phyloP scores from a whole-genome alignment of 164 flowering plant species.

The Vitis riparia region DNA sequence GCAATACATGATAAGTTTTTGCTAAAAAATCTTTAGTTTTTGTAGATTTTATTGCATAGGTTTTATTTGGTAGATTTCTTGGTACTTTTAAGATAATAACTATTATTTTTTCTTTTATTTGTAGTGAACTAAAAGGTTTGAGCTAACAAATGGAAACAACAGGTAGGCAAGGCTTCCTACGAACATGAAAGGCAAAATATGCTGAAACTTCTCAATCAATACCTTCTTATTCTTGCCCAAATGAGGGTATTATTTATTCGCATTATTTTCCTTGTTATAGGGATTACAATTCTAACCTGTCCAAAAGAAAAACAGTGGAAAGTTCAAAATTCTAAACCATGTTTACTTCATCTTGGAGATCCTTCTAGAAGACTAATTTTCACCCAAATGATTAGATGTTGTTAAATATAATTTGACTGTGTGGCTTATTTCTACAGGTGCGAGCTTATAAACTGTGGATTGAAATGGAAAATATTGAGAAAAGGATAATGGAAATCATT shows the following conservation, averaged over 20 bases:
- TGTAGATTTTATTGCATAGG: neutral
- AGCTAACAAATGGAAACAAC: conserved; percentile 21
- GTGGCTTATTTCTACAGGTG: conserved; percentile 28
- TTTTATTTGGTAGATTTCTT: neutral
- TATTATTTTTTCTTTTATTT: conserved; percentile 6
- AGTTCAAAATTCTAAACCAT: neutral
- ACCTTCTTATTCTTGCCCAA: conserved; percentile 26
- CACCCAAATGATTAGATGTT: neutral
- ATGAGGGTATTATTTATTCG: conserved; percentile 33
- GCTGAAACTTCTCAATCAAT: conserved; percentile 38
- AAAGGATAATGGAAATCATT: conserved; percentile 46
- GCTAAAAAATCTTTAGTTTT: neutral
- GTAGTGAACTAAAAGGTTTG: conserved; percentile 30
- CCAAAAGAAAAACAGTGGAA: no score
- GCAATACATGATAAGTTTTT: no score
- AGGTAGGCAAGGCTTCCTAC: conserved; percentile 19
- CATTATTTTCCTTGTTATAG: neutral
- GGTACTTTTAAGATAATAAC: neutral
- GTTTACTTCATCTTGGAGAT: neutral
- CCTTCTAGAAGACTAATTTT: neutral
- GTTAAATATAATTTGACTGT: neutral
- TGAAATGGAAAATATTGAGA: conserved; percentile 43
- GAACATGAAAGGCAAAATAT: conserved; percentile 28
- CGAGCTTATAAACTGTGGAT: conserved; percentile 41
- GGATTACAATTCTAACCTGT: neutral